Conservation (phyloP, 2,329 filamentous ascomycete genomes). For the Neonectria coccinea region DNA sequence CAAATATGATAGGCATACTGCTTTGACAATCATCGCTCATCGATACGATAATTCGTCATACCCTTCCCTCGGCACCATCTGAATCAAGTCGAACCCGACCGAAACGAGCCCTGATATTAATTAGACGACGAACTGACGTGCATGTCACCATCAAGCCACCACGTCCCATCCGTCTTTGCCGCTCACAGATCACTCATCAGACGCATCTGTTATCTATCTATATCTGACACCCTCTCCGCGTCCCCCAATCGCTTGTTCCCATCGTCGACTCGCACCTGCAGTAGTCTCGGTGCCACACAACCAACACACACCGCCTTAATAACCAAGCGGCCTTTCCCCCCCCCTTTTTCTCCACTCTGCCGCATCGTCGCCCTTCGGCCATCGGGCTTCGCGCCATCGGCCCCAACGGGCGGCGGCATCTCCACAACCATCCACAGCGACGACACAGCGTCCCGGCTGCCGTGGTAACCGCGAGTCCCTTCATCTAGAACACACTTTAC, state of each 20-base stretch:
- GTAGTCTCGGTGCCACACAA: background rate
- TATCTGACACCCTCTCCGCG: background rate
- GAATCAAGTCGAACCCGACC: too few relatives aligned
- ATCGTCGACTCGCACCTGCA: conserved; percentile 1
- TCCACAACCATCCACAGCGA: background rate
- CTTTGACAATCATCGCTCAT: too few relatives aligned
- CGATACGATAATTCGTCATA: too few relatives aligned
- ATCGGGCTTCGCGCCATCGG: conserved; percentile 1
- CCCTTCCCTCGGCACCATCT: too few relatives aligned
- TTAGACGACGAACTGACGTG: too few relatives aligned
- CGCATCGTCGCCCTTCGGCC: conserved; percentile 7
- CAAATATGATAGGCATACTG: too few relatives aligned
- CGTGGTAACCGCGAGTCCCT: conserved; percentile 14
- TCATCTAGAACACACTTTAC: background rate
- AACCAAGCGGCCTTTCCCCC: background rate
- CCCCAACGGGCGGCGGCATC: background rate
- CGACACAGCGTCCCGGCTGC: background rate
- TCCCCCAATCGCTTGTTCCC: background rate
- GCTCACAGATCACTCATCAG: background rate
- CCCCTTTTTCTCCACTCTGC: conserved; percentile 3
- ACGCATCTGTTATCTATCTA: background rate
- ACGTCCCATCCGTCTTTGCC: background rate
- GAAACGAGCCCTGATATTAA: too few relatives aligned
- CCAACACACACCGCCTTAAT: conserved; percentile 1
- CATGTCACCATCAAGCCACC: too few relatives aligned